Evolutionary conservation across 345 rosid genomes (phyloP), one percentile per base, ranked within the genome.

Genomic region (Hypericum perforatum): DNA sequence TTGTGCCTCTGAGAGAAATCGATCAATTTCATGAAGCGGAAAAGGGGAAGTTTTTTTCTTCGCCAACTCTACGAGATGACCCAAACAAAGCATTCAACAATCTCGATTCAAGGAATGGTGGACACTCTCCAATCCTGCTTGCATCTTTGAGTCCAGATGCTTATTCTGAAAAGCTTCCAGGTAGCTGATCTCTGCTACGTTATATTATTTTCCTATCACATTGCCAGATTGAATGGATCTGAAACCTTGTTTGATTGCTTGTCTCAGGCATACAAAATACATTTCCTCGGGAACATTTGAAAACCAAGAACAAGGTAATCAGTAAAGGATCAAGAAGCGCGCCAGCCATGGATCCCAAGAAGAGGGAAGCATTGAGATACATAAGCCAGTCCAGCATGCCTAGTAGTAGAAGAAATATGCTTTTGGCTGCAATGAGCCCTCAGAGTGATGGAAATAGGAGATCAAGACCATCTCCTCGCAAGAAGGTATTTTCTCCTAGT

Each of bases 191-290:
- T 11, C 6, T 22, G 32, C 54, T 52, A 15, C 32, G 11, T 37
- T 3, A 15, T 52, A 7, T 16, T 45, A 40, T 42, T 13, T 52
- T 57, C 43, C 43, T 51, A 45, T 48, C 37, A 22, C 8, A 6
- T 2, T 37, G 48, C 22, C 37, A 32, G 32, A 22, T 22, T 4
- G 32, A 1, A 22, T 22, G 32, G 32, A 22, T 22, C 32, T 22
- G 32, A 22, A 54, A 36, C 56, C 38, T 9, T 41, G 13, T 32
- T 9, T 51, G 55, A 32, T 7, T 47, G 56, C 22, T 59, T 60
- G 39, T 70, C 63, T 71, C 45, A 74, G 84, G 94, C 63, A 66
- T 53, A 53, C 9, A 62, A 49, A 49, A 53, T 42, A 41, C 16
- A 10, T 5, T 37, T 37, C 59, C 43, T 0, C 56, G 37, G 12